Evolutionary conservation across 1,284 basidiomycete species (phyloP).

Genomic region (Rhodotorula sp.): DNA sequence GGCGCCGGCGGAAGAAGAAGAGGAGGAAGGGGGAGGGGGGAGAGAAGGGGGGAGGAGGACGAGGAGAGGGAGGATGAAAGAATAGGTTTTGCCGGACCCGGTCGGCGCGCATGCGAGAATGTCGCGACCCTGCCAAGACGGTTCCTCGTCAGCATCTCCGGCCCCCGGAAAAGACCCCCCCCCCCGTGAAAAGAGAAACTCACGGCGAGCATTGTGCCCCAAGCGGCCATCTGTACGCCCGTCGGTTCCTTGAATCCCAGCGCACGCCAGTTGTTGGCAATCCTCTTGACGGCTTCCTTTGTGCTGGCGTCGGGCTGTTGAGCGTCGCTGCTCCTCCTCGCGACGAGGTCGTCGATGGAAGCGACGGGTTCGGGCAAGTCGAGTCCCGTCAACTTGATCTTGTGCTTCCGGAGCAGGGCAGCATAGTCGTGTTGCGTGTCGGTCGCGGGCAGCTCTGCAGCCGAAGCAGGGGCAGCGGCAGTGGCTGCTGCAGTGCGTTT

Average conservation of each 20-base stretch:
- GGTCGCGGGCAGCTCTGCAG: neutral
- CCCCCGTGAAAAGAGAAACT: neutral
- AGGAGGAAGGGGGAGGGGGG: neutral
- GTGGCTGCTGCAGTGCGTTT: slow-evolving; percentile 14
- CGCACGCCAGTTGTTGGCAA: slow-evolving; percentile 76
- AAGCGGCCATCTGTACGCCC: slow-evolving; percentile 49
- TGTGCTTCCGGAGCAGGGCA: slow-evolving; percentile 22
- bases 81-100: slow-evolving; percentile 89
- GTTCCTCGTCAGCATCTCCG: neutral
- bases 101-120: slow-evolving; percentile 90
- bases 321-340: neutral
- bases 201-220: slow-evolving; percentile 49
- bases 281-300: slow-evolving; percentile 74
- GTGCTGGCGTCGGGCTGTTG: no score
- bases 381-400: slow-evolving; percentile 50
- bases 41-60: slow-evolving; percentile 46
- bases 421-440: slow-evolving; percentile 16
- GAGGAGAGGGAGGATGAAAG: slow-evolving; percentile 81
- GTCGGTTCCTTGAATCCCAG: slow-evolving; percentile 48
- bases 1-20: neutral
- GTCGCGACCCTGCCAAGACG: slow-evolving; percentile 63
- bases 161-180: no score
- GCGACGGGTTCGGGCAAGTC: slow-evolving; percentile 50
- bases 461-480: neutral
- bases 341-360: slow-evolving; percentile 46